A percentile compares a stretch with the other conserved stretches of the same genome.
Evolutionary conservation across 768 basidiomycete species (phyloP).

Genomic region (Boletus sp.): DNA sequence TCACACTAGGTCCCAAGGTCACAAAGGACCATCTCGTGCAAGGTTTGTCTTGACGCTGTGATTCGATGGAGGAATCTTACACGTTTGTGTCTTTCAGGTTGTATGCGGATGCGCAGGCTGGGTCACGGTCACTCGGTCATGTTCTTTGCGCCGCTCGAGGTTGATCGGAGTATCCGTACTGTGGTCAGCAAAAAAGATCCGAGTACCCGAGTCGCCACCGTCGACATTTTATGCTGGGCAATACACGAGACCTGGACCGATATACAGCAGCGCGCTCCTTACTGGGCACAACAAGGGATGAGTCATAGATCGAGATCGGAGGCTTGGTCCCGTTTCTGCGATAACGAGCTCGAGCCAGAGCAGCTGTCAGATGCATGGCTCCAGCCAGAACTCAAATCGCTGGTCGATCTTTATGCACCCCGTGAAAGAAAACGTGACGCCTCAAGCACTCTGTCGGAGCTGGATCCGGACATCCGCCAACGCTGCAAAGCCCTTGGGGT

Average conservation of each 20-base stretch:
- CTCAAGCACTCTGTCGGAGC: not conserved
- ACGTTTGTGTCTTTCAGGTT: too few relatives aligned
- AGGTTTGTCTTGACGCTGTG: too few relatives aligned
- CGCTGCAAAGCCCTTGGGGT: slow-evolving; percentile 13
- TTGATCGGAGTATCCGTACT: slow-evolving; percentile 35
- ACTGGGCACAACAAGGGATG: too few relatives aligned
- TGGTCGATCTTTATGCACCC: slow-evolving; percentile 34
- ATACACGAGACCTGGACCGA: slow-evolving; percentile 38
- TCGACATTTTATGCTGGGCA: slow-evolving; percentile 40
- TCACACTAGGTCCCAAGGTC: too few relatives aligned
- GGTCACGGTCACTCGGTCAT: slow-evolving; percentile 44
- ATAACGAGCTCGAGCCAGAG: too few relatives aligned
- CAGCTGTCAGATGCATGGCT: too few relatives aligned
- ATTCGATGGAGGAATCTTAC: too few relatives aligned
- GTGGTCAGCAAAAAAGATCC: slow-evolving; percentile 8
- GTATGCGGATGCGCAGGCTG: slow-evolving; percentile 37
- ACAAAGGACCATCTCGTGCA: too few relatives aligned
- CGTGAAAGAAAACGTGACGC: not conserved
- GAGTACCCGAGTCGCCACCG: not conserved
- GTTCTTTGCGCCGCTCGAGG: slow-evolving; percentile 42
- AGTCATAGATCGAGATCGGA: too few relatives aligned
- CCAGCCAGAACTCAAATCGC: slow-evolving; percentile 29
- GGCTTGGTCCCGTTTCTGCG: too few relatives aligned
- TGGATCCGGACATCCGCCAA: slow-evolving; percentile 1
- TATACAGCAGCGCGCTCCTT: too few relatives aligned